Evolutionary conservation across 768 basidiomycete species (phyloP), one percentile per base, ranked within the genome.

Genomic region (Hygrocybe punicea): DNA sequence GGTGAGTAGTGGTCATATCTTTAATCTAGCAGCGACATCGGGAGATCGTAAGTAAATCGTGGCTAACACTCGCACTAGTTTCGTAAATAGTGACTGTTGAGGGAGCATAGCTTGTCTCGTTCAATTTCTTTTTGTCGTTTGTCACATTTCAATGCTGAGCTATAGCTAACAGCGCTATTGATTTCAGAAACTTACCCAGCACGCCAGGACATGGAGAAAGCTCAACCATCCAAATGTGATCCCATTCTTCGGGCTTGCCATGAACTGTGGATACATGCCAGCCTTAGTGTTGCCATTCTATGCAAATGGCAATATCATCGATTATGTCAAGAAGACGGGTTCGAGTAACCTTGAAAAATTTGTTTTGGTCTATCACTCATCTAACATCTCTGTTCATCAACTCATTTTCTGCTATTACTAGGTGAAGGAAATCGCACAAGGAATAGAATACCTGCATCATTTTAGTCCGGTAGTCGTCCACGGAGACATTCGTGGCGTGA

Each of bases 401-500:
- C 45, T 24, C 17, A 37, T 24, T 14, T 53, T 55, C n/a, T n/a
- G n/a, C n/a, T 35, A 1, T 23, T 51, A 17, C 4, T 25, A 66
- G 66, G 44, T 63, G 25, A 2, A 47, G 3, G 62, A 61, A 19
- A 54, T 65, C 4, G 67, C 66, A 9, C 23, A 52, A 39, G 71
- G 67, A 10, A 57, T 72, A 3, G 33, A 59, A 1, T 69, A 69
- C 50, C 56, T 72, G 8, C 70, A 70, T 37, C 34, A 10, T 9
- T 57, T 51, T 14, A 24, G 51, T 17, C 53, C 57, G 4, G 36
- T 58, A 4, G 48, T 71, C 6, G 49, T 69, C 8, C 69, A 71
- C 58, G 71, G 67, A 7, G 68, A 73, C 51, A 46, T 72, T 10
- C 63, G 67, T 24, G 62, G 62, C 4, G 67, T 65, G 35, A 52